Base-by-base conservation (phyloP, 495 filamentous ascomycete species). In the Evernia prunastri region DNA sequence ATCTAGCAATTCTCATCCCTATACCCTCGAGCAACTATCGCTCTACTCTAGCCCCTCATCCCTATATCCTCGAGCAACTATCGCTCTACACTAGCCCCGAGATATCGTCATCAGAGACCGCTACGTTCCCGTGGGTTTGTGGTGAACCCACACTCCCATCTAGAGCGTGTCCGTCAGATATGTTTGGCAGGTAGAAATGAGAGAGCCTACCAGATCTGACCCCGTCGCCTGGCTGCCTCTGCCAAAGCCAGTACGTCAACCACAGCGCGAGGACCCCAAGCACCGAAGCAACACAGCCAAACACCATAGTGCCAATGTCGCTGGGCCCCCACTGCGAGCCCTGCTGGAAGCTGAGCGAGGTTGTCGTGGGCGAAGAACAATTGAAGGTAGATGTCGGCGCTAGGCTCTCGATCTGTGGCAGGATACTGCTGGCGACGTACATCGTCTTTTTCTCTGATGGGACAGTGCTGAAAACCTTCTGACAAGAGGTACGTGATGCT, bases 1-100 rank as follows among this genome's bases (percentile, higher is more conserved):
- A 94, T 69, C 79, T 93, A 4, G 91, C 88, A 0, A 89, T 93
- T 23, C 91, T 17, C 79, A 89, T 17, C 89, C 89, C 0, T 86
- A 90, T 69, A 77, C 81, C 7, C 68, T 91, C 0, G 85, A 87
- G 66, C 89, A 94, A 71, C 73, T 94, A 0, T 92, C 86, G 65
- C 88, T 85, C 68, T 94, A 93, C 36, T 7, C 36, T 12, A 37
- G 36, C 7, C 12, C 36, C 36, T n/a, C n/a, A n/a, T n/a, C n/a
- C n/a, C n/a, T n/a, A n/a, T n/a, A n/a, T n/a, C n/a, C n/a, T n/a
- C n/a, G n/a, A n/a, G n/a, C n/a, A n/a, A n/a, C n/a, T n/a, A n/a
- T n/a, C n/a, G n/a, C n/a, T n/a, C n/a, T n/a, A n/a, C n/a, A n/a
- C n/a, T n/a, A n/a, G n/a, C n/a, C n/a, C n/a, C n/a, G n/a, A n/a